Percentiles rank a stretch among this genome's conserved stretches.
These are phyloP conservation scores for Lentinula guzmanii DNA, from an alignment of 768 basidiomycete species.

Conservation along the genomic window DNA sequence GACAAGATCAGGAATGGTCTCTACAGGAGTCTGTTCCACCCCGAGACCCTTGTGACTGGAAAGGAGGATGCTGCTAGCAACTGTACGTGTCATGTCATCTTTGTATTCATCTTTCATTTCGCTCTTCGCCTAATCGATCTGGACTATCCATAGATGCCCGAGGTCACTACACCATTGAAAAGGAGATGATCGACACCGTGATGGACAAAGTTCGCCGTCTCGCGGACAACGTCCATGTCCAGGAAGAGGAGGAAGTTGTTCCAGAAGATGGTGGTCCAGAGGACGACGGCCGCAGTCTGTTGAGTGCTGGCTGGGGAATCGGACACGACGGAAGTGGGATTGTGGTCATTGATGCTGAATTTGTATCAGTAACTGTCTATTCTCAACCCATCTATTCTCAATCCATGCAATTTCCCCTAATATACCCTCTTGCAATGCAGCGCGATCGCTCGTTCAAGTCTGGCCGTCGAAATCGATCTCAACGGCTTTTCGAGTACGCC, in stretches of 20 bases:
- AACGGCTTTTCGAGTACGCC: conserved; percentile 6
- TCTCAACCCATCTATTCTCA: neutral
- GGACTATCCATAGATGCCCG: too few relatives aligned
- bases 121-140: too few relatives aligned
- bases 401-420: neutral
- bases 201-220: too few relatives aligned
- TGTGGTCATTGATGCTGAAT: conserved; percentile 60
- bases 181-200: too few relatives aligned
- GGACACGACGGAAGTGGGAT: conserved; percentile 75
- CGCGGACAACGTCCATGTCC: too few relatives aligned
- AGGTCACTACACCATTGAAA: too few relatives aligned
- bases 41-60: too few relatives aligned
- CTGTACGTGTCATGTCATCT: too few relatives aligned
- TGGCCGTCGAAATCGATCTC: conserved; percentile 3
- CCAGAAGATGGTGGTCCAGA: conserved; percentile 15
- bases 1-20: too few relatives aligned
- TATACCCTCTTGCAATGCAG: neutral
- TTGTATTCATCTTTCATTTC: too few relatives aligned
- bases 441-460: neutral
- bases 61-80: too few relatives aligned
- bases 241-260: neutral
- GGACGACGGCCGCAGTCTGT: conserved; percentile 55
- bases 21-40: too few relatives aligned
- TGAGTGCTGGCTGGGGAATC: conserved; percentile 74
- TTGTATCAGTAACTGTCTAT: conserved; percentile 47